These are phyloP conservation scores for Penicillium sp. DNA, from an alignment of 2,329 filamentous ascomycete species.

Conservation along the genomic window DNA sequence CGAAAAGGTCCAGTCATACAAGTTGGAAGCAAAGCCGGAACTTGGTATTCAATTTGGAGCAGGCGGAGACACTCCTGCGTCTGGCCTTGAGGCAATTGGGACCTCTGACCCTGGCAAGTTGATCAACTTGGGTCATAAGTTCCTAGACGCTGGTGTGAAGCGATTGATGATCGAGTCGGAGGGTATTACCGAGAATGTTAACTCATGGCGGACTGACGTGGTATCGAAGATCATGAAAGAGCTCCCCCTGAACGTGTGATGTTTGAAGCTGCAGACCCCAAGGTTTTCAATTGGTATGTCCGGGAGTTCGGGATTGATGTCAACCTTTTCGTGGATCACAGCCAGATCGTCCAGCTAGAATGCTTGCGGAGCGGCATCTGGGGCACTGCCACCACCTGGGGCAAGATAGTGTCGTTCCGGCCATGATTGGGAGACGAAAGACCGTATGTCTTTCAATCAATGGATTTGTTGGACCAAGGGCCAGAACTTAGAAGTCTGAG, in stretches of 20 bases:
- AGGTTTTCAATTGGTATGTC: conserved; percentile 56
- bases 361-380: conserved; percentile 53
- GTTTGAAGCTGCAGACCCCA: conserved; percentile 56
- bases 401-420: conserved; percentile 48
- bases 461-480: too few species aligned
- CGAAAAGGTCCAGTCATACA: conserved; percentile 47
- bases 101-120: conserved; percentile 51
- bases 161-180: conserved; percentile 59
- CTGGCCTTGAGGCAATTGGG: conserved; percentile 47
- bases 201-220: conserved; percentile 53
- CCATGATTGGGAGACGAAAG: neutral
- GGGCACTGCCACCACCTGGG: conserved; percentile 56
- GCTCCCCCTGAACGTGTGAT: conserved; percentile 53
- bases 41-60: conserved; percentile 57
- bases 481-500: too few species aligned
- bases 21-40: conserved; percentile 53
- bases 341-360: conserved; percentile 55
- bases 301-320: conserved; percentile 56
- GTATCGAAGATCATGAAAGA: conserved; percentile 53
- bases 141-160: conserved; percentile 53
- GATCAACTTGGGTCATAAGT: conserved; percentile 49
- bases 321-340: conserved; percentile 57
- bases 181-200: conserved; percentile 57
- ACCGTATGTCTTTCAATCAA: too few species aligned
- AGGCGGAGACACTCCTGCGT: conserved; percentile 51